phyloP scores from a whole-genome alignment of 1,139 yeast genomes.

The Candida freyschussii region DNA sequence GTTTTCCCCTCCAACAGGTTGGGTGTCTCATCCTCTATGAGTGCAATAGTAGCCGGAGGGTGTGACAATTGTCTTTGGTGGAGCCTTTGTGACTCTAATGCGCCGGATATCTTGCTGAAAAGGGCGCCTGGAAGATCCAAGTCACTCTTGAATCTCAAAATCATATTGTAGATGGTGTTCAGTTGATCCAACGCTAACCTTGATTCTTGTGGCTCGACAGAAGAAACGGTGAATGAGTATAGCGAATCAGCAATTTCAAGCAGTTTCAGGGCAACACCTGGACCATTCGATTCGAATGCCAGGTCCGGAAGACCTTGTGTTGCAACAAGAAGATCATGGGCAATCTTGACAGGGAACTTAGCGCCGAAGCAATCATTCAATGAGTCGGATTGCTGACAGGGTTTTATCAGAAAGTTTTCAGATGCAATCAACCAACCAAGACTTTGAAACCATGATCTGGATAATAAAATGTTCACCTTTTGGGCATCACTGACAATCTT shows the following conservation, averaged over 20 bases:
- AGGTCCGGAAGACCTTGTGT: conserved; percentile 19
- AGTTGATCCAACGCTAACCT: conserved; percentile 18
- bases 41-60: conserved; percentile 1
- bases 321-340: conserved; percentile 16
- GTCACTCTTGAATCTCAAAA: conserved; percentile 17
- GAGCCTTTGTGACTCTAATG: conserved; percentile 14
- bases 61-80: conserved; percentile 6
- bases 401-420: conserved; percentile 17
- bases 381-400: conserved; percentile 9
- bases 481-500: conserved; percentile 18
- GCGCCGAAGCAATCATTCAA: conserved; percentile 18
- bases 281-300: conserved; percentile 24
- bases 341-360: conserved; percentile 21
- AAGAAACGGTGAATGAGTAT: conserved; percentile 14
- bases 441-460: conserved; percentile 25
- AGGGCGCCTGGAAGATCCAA: conserved; percentile 17
- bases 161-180: conserved; percentile 14
- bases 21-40: conserved; percentile 1
- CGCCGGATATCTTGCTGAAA: conserved; percentile 14
- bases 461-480: conserved; percentile 20
- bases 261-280: conserved; percentile 21
- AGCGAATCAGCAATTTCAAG: conserved; percentile 23
- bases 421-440: conserved; percentile 23
- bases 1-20: not conserved
- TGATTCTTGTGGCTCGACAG: conserved; percentile 11